Percentiles rank a stretch among this genome's conserved stretches.
Conservation (phyloP, 768 basidiomycete genomes). For the Mycena pura region DNA sequence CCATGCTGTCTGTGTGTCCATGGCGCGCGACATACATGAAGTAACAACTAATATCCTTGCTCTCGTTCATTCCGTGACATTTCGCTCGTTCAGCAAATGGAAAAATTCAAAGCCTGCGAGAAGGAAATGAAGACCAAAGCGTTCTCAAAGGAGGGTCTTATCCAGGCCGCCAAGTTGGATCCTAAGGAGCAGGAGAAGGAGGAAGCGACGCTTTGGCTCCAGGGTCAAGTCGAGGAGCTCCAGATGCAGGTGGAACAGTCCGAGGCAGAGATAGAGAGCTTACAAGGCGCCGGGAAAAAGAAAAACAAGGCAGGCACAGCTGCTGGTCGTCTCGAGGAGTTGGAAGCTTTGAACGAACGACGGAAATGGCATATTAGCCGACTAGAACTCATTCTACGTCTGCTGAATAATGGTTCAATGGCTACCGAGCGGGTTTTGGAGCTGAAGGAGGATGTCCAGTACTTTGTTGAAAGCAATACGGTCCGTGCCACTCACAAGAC, state of each 20-base stretch:
- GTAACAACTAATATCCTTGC: constrained; percentile 8
- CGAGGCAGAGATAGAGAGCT: constrained; percentile 91
- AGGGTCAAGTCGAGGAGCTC: constrained; percentile 88
- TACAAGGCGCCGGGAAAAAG: constrained; percentile 86
- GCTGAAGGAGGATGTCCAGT: constrained; percentile 93
- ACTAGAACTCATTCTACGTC: constrained; percentile 89
- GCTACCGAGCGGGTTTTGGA: constrained; percentile 78
- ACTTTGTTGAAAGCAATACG: constrained; percentile 95
- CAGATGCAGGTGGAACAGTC: constrained; percentile 91
- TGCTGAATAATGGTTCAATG: constrained; percentile 93
- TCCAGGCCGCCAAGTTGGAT: constrained; percentile 91
- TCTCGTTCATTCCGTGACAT: constrained; percentile 3
- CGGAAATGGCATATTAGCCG: constrained; percentile 94
- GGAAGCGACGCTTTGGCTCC: constrained; percentile 88
- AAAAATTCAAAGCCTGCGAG: constrained; percentile 99
- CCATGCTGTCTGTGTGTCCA: constrained; percentile 25
- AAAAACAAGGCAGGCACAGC: constrained; percentile 75
- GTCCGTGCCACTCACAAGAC: constrained; percentile 56
- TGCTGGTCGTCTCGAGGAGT: constrained; percentile 77
- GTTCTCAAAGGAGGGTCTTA: constrained; percentile 98
- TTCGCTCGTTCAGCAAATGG: constrained; percentile 87
- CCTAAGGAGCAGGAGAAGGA: constrained; percentile 97
- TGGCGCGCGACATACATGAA: not conserved
- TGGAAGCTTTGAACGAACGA: constrained; percentile 91
- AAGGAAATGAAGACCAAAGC: constrained; percentile 99